A percentile compares a stretch with the other conserved stretches of the same genome.
phyloP scores from a whole-genome alignment of 2,329 filamentous ascomycete genomes.

The Neurospora sp. region DNA sequence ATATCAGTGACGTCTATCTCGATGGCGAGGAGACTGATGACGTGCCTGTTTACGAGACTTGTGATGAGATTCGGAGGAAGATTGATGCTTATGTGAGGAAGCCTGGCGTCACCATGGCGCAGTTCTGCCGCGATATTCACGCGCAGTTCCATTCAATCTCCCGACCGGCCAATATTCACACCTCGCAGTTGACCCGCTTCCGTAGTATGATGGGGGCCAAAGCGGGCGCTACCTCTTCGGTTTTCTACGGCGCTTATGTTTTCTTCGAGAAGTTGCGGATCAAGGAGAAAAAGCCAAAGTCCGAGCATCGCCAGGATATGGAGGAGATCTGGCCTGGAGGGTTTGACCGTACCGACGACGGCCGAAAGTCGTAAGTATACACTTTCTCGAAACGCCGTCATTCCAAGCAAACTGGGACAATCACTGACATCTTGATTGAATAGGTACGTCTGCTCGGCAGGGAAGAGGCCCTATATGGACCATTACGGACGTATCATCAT shows the following conservation, averaged over 20 bases:
- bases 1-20: constrained; percentile 28
- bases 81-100: constrained; percentile 40
- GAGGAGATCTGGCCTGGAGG: constrained; percentile 12
- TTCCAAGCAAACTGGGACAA: background rate
- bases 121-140: constrained; percentile 35
- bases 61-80: constrained; percentile 47
- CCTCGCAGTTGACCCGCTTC: constrained; percentile 38
- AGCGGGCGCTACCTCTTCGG: constrained; percentile 32
- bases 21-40: constrained; percentile 31
- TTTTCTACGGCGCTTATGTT: constrained; percentile 47
- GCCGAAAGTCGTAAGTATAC: background rate
- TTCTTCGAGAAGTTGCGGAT: constrained; percentile 51
- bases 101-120: constrained; percentile 37
- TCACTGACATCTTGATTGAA: background rate
- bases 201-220: constrained; percentile 36
- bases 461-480: background rate
- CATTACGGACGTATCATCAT: background rate
- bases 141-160: constrained; percentile 25
- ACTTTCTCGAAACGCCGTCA: background rate
- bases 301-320: constrained; percentile 15
- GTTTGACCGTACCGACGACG: constrained; percentile 5
- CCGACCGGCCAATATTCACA: constrained; percentile 19
- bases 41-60: constrained; percentile 45
- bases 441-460: background rate
- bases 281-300: constrained; percentile 41